Conservation (phyloP, 257 asterid genomes). For the Penstemon newberryi region DNA sequence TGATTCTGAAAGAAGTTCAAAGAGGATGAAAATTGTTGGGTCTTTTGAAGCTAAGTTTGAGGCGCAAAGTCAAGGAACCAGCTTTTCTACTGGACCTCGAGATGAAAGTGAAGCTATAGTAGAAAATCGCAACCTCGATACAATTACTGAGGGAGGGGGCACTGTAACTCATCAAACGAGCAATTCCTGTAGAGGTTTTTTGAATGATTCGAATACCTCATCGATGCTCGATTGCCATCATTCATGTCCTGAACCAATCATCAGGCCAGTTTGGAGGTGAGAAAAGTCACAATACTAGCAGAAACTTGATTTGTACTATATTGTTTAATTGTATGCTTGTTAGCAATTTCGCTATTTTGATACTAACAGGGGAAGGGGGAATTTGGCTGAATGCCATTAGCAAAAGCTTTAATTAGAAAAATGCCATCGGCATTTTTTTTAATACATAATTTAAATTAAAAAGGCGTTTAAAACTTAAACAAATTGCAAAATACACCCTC, state of each 20-base stretch:
- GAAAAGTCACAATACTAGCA: constrained; percentile 25
- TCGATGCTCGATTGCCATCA: constrained; percentile 6
- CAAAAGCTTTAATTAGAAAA: too few relatives aligned
- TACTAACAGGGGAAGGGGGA: constrained; percentile 27
- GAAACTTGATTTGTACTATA: constrained; percentile 1
- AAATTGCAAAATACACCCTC: too few relatives aligned
- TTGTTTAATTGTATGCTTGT: constrained; percentile 13
- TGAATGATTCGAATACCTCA: constrained; percentile 18
- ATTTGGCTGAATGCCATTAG: too few relatives aligned
- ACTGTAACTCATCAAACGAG: not conserved
- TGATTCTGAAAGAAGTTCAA: constrained; percentile 15
- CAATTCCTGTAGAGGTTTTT: constrained; percentile 21
- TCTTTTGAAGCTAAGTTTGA: constrained; percentile 1
- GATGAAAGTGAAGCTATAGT: constrained; percentile 4
- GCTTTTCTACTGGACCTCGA: not conserved
- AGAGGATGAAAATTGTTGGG: constrained; percentile 9
- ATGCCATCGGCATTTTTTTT: too few relatives aligned
- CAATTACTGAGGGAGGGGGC: not conserved
- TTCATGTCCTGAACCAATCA: constrained; percentile 42
- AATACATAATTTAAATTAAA: too few relatives aligned
- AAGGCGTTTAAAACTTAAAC: too few relatives aligned
- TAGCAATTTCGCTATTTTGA: constrained; percentile 4
- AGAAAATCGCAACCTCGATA: constrained; percentile 11
- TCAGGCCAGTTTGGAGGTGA: constrained; percentile 71
- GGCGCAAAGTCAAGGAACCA: not conserved